Conservation (phyloP, 2,329 filamentous ascomycete genomes). For the Bipolaris oryzae region DNA sequence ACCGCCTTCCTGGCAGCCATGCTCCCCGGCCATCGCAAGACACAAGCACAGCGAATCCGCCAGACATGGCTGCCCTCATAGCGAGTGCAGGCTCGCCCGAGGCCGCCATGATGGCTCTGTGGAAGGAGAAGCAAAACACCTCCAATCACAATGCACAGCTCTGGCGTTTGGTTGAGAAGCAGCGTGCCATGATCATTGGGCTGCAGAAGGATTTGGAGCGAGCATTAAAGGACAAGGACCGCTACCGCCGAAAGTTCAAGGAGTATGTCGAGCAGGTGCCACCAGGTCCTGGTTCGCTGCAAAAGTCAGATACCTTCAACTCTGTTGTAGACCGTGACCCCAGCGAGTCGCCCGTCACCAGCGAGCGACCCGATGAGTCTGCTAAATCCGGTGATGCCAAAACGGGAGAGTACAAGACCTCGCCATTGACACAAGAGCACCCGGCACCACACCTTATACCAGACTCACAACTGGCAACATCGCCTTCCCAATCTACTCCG, state of each 20-base stretch:
- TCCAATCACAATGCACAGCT: slow-evolving; percentile 89
- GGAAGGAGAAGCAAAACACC: slow-evolving; percentile 90
- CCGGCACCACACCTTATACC: slow-evolving; percentile 31
- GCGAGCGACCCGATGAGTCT: slow-evolving; percentile 40
- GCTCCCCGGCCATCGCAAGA: slow-evolving; percentile 64
- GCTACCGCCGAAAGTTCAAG: slow-evolving; percentile 88
- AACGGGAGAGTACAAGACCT: slow-evolving; percentile 30
- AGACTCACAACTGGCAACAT: slow-evolving; percentile 41
- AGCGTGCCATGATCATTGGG: slow-evolving; percentile 89
- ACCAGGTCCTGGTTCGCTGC: slow-evolving; percentile 41
- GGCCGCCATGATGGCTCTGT: slow-evolving; percentile 81
- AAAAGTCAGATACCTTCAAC: slow-evolving; percentile 45
- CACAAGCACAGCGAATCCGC: slow-evolving; percentile 58
- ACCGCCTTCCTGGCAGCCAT: slow-evolving; percentile 63
- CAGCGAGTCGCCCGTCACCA: slow-evolving; percentile 47
- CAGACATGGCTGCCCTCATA: slow-evolving; percentile 80
- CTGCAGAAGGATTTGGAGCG: slow-evolving; percentile 94
- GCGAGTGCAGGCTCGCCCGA: slow-evolving; percentile 86
- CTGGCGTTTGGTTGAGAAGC: slow-evolving; percentile 96
- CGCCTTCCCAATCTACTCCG: slow-evolving; percentile 38
- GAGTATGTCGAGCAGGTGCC: slow-evolving; percentile 64
- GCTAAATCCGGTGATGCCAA: slow-evolving; percentile 27
- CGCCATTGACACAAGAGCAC: slow-evolving; percentile 26
- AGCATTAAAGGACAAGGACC: slow-evolving; percentile 90
- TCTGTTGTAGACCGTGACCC: slow-evolving; percentile 44